Evolutionary conservation across 805 yeast species (phyloP).

Genomic region (Saccharomycopsis javanensis): DNA sequence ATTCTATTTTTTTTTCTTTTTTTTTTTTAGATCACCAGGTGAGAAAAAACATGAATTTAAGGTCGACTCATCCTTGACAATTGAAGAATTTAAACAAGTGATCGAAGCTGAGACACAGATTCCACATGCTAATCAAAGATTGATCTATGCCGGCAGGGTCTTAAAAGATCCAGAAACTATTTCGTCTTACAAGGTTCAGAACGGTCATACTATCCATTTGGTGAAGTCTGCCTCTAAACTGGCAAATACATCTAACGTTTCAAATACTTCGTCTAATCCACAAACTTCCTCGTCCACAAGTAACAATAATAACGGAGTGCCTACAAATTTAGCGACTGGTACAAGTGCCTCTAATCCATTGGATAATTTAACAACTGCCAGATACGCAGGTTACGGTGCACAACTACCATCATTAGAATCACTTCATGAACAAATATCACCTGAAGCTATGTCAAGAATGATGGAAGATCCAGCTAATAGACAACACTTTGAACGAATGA

Average conservation of each 20-base stretch:
- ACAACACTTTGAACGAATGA: conserved; percentile 51
- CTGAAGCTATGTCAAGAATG: conserved; percentile 63
- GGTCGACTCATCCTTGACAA: conserved; percentile 44
- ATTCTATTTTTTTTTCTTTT: neutral
- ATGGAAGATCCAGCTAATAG: conserved; percentile 59
- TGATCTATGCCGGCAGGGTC: conserved; percentile 90
- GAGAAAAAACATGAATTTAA: conserved; percentile 69
- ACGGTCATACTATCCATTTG: conserved; percentile 81
- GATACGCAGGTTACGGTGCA: conserved; percentile 81
- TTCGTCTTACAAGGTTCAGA: conserved; percentile 66
- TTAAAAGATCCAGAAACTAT: conserved; percentile 75
- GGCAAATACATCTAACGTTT: too few species aligned
- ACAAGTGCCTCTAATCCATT: conserved; percentile 82
- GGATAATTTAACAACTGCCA: conserved; percentile 88
- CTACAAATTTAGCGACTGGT: conserved; percentile 80
- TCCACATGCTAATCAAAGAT: conserved; percentile 71
- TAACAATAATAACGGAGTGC: conserved; percentile 32
- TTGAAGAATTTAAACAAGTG: conserved; percentile 57
- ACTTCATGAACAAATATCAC: conserved; percentile 62
- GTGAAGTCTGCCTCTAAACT: conserved; percentile 67
- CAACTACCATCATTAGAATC: conserved; percentile 78
- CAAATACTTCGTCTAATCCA: too few species aligned
- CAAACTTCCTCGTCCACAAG: conserved; percentile 20
- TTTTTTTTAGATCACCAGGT: conserved; percentile 34
- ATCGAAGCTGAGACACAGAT: conserved; percentile 54